phyloP scores from a whole-genome alignment of 768 basidiomycete species.

The Favolaschia claudopus region DNA sequence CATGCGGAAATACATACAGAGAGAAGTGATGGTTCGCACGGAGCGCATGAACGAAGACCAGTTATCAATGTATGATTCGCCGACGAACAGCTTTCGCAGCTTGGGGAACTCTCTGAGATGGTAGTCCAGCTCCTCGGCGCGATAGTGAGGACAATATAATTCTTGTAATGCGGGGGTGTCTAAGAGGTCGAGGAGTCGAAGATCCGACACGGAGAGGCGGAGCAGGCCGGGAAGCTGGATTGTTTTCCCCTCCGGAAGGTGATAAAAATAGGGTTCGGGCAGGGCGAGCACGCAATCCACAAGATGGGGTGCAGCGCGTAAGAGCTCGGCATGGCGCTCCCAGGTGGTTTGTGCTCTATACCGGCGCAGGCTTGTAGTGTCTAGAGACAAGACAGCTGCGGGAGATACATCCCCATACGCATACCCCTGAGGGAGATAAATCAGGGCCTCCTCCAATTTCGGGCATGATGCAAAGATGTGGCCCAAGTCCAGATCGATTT shows the following conservation, averaged over 20 bases:
- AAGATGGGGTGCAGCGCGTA: no score
- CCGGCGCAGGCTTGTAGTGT: neutral
- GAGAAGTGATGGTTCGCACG: no score
- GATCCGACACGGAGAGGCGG: neutral
- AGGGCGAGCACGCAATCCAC: no score
- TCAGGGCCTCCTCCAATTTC: neutral
- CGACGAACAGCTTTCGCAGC: neutral
- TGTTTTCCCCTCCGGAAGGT: neutral
- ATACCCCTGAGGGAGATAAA: neutral
- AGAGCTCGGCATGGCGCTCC: no score
- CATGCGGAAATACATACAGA: no score
- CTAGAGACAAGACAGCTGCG: neutral
- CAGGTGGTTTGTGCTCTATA: neutral
- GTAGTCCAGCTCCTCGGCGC: neutral
- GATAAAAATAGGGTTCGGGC: no score
- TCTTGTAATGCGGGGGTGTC: constrained; percentile 5
- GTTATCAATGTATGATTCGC: neutral
- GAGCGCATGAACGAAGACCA: no score
- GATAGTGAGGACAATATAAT: neutral
- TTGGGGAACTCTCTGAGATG: neutral
- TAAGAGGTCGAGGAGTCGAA: neutral
- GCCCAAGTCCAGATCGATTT: neutral
- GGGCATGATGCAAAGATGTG: neutral
- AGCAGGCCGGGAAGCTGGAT: neutral
- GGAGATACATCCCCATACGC: no score